These are phyloP conservation scores for Plasmodium inui DNA, from an alignment of 169 alveolate genomes.

Conservation along the genomic window DNA sequence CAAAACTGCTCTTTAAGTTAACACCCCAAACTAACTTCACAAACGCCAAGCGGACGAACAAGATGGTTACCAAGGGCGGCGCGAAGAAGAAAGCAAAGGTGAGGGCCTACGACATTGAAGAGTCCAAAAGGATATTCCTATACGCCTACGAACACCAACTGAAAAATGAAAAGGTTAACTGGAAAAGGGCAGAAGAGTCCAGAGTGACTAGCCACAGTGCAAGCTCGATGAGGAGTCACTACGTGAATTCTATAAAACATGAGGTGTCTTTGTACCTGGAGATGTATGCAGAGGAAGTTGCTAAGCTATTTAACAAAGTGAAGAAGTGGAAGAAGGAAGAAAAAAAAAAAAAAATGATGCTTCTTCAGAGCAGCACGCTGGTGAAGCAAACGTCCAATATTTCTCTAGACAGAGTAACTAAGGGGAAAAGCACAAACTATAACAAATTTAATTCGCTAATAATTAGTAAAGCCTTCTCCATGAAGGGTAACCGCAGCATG, in stretches of 20 bases:
- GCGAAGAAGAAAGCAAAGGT: conserved; percentile 38
- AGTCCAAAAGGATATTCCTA: conserved; percentile 49
- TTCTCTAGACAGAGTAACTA: conserved; percentile 60
- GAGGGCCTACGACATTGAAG: conserved; percentile 57
- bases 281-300: conserved; percentile 67
- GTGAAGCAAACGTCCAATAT: conserved; percentile 54
- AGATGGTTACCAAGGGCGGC: conserved; percentile 32
- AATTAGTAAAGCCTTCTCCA: conserved; percentile 51
- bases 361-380: conserved; percentile 19
- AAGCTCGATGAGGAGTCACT: conserved; percentile 63
- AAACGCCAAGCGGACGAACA: neutral
- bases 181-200: conserved; percentile 56
- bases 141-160: conserved; percentile 62
- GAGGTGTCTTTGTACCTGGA: conserved; percentile 63
- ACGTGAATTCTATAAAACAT: conserved; percentile 46
- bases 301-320: conserved; percentile 38
- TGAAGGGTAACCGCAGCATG: neutral
- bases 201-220: conserved; percentile 59
- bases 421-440: conserved; percentile 53
- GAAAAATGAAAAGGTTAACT: conserved; percentile 57
- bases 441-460: conserved; percentile 46
- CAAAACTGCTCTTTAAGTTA: neutral
- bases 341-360: conserved; percentile 52
- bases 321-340: conserved; percentile 62
- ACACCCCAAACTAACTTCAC: neutral